Evolutionary conservation across 352 stramenopile genomes (phyloP).

Genomic region (Phytopythium aichiense): DNA sequence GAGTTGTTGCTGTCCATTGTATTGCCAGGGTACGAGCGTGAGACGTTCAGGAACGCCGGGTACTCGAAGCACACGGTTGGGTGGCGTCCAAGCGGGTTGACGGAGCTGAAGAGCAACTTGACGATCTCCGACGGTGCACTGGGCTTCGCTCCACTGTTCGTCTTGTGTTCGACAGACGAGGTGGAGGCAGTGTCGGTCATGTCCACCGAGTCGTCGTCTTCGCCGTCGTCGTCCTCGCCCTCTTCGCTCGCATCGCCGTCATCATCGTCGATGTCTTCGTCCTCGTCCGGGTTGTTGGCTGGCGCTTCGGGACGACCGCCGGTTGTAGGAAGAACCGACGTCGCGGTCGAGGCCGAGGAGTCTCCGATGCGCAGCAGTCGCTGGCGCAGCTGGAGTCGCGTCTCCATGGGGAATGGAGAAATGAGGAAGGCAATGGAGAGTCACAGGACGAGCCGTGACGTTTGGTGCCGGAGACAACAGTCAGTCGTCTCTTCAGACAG

Average conservation of each 20-base stretch:
- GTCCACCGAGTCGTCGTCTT: slow-evolving; percentile 23
- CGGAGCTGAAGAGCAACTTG: slow-evolving; percentile 55
- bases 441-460: neutral
- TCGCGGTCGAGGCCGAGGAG: neutral
- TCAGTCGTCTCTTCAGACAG: no score
- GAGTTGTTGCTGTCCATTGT: neutral
- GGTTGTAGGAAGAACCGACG: neutral
- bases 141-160: slow-evolving; percentile 7
- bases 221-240: slow-evolving; percentile 47
- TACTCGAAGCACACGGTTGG: slow-evolving; percentile 91
- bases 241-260: slow-evolving; percentile 26
- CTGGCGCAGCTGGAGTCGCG: slow-evolving; percentile 29
- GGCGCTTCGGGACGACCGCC: neutral
- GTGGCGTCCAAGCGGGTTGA: slow-evolving; percentile 30
- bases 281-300: slow-evolving; percentile 22
- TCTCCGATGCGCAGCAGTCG: slow-evolving; percentile 41
- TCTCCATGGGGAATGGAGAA: slow-evolving; percentile 24
- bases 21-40: slow-evolving; percentile 31
- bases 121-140: slow-evolving; percentile 37
- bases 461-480: neutral
- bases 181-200: slow-evolving; percentile 6
- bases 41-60: slow-evolving; percentile 53
- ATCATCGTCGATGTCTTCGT: slow-evolving; percentile 20
- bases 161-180: neutral
- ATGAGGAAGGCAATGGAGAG: neutral